Evolutionary conservation across 1,139 yeast species (phyloP).

Genomic region (Eremothecium gossypii): DNA sequence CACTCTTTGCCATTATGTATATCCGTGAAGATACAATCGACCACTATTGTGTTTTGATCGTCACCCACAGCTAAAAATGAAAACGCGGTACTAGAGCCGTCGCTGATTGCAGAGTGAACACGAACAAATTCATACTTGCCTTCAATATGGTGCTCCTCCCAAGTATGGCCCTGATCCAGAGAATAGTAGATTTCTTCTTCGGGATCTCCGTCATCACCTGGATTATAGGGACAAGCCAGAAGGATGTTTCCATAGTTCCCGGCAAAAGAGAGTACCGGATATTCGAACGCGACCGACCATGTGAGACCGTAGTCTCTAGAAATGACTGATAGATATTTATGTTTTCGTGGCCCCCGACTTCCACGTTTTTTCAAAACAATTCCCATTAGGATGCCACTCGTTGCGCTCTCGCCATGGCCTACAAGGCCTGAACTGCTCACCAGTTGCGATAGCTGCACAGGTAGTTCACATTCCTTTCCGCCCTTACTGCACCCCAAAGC

Average conservation of each 20-base stretch:
- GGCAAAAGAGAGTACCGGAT: conserved; percentile 50
- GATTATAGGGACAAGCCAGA: conserved; percentile 39
- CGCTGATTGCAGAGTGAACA: conserved; percentile 52
- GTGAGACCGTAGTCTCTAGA: conserved; percentile 73
- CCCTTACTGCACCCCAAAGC: conserved; percentile 41
- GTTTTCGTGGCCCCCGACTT: conserved; percentile 6
- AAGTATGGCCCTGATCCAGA: conserved; percentile 63
- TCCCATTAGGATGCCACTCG: neutral
- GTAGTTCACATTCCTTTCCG: neutral
- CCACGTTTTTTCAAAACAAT: conserved; percentile 11
- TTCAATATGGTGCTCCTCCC: conserved; percentile 49
- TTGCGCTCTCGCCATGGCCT: no score
- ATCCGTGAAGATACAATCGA: conserved; percentile 53
- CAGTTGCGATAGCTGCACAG: neutral
- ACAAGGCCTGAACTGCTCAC: no score
- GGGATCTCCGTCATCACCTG: conserved; percentile 24
- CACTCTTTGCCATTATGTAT: conserved; percentile 47
- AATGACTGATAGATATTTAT: conserved; percentile 38
- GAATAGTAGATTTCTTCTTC: conserved; percentile 45
- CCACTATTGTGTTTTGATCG: conserved; percentile 19
- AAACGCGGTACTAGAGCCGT: conserved; percentile 61
- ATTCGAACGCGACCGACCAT: conserved; percentile 53
- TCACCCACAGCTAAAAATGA: conserved; percentile 38
- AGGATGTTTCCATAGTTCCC: conserved; percentile 79
- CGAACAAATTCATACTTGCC: conserved; percentile 36